These are phyloP conservation scores for Aspergillus melleus DNA, from an alignment of 2,329 filamentous ascomycete species.

Conservation along the genomic window DNA sequence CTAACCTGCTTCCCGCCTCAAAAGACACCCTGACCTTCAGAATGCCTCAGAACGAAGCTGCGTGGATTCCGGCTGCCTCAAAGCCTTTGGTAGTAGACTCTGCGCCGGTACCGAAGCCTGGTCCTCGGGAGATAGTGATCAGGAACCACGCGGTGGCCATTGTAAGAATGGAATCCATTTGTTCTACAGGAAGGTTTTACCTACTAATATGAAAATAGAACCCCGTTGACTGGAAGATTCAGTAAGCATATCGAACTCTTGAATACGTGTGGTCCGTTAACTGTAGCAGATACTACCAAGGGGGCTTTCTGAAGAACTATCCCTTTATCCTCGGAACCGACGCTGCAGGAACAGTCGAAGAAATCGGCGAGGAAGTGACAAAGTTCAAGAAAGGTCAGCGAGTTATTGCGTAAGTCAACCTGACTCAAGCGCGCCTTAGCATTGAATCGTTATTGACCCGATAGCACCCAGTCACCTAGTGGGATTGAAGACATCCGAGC, in stretches of 20 bases:
- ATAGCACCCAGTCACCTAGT: background rate
- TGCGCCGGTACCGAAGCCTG: background rate
- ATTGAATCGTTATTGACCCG: background rate
- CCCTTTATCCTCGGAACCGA: background rate
- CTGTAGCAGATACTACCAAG: background rate
- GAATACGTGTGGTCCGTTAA: background rate
- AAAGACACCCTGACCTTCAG: background rate
- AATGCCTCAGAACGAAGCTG: background rate
- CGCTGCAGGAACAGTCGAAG: background rate
- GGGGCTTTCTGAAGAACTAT: background rate
- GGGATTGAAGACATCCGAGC: background rate
- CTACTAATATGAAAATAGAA: background rate
- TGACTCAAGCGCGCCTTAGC: background rate
- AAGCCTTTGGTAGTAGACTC: background rate
- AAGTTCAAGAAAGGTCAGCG: constrained; percentile 2
- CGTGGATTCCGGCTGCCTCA: background rate
- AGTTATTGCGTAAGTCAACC: background rate
- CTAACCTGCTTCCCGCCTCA: too few species aligned
- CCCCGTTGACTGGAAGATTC: background rate
- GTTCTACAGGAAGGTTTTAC: background rate
- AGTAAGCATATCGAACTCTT: background rate
- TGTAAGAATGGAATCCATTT: background rate
- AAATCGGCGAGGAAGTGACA: background rate
- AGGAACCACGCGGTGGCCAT: background rate
- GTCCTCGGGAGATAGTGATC: background rate